Conservation (phyloP, 2,329 filamentous ascomycete genomes). For the Ophiostoma angusticollis region DNA sequence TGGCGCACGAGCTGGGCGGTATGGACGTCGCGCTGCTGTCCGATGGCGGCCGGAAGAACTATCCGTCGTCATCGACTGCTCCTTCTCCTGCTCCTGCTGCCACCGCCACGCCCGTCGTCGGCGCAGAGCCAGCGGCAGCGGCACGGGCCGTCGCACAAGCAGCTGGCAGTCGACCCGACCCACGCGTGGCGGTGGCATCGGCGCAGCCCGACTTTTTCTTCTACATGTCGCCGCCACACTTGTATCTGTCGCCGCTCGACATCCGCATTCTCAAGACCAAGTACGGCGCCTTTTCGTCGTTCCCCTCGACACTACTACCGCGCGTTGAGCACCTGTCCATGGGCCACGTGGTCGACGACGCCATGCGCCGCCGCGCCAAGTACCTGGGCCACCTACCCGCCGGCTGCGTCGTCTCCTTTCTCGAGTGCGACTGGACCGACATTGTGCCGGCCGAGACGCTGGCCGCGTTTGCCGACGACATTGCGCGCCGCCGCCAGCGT, state of each 20-base stretch:
- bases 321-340: slow-evolving; percentile 81
- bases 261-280: slow-evolving; percentile 85
- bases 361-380: slow-evolving; percentile 68
- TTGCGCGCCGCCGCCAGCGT: slow-evolving; percentile 60
- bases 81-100: no score
- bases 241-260: slow-evolving; percentile 81
- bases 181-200: no score
- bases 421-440: slow-evolving; percentile 93
- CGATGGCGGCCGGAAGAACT: no score
- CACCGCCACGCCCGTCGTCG: slow-evolving; percentile 1
- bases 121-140: slow-evolving; percentile 6
- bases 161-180: no score
- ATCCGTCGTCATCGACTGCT: no score
- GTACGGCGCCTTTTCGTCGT: slow-evolving; percentile 69
- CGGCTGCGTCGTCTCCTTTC: slow-evolving; percentile 80
- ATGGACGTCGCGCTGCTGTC: slow-evolving; percentile 16
- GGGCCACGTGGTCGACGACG: slow-evolving; percentile 77
- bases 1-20: slow-evolving; percentile 37
- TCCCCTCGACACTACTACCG: slow-evolving; percentile 76
- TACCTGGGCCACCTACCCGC: slow-evolving; percentile 78
- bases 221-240: slow-evolving; percentile 75
- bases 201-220: slow-evolving; percentile 56
- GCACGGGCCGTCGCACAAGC: no score
- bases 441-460: slow-evolving; percentile 65
- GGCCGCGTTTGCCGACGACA: slow-evolving; percentile 62